A percentile compares a stretch with the other conserved stretches of the same genome.
Evolutionary conservation across 169 alveolate genomes (phyloP).

Genomic region (Plasmodium gonderi): DNA sequence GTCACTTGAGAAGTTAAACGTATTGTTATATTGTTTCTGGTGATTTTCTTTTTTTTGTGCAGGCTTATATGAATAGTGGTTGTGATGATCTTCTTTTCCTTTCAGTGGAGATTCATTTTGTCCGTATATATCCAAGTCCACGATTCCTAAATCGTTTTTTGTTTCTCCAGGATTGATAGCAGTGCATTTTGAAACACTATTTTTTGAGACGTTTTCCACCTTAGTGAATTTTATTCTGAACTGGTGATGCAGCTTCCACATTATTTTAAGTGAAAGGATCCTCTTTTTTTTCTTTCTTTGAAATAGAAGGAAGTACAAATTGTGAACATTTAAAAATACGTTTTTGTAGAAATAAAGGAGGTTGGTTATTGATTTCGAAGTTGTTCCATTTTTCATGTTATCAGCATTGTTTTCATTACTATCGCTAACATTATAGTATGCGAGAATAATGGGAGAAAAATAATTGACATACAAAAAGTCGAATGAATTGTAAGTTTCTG

Average conservation of each 20-base stretch:
- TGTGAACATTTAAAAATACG: conserved; percentile 42
- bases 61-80: neutral
- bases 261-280: conserved; percentile 28
- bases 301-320: conserved; percentile 31
- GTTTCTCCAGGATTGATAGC: neutral
- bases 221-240: conserved; percentile 30
- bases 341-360: conserved; percentile 27
- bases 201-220: neutral
- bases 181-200: neutral
- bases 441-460: conserved; percentile 8
- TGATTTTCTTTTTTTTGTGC: neutral
- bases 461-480: conserved; percentile 32
- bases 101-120: neutral
- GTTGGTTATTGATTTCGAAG: neutral
- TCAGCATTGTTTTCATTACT: neutral
- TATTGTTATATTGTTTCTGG: neutral
- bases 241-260: conserved; percentile 53
- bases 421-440: neutral
- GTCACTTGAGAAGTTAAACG: conserved; percentile 38
- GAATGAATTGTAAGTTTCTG: conserved; percentile 12
- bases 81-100: neutral
- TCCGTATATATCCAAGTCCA: neutral
- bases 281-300: conserved; percentile 55
- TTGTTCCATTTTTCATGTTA: neutral
- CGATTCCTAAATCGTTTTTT: neutral